These are phyloP conservation scores for Cercospora citrullina DNA, from an alignment of 2,329 filamentous ascomycete species.

Conservation along the genomic window DNA sequence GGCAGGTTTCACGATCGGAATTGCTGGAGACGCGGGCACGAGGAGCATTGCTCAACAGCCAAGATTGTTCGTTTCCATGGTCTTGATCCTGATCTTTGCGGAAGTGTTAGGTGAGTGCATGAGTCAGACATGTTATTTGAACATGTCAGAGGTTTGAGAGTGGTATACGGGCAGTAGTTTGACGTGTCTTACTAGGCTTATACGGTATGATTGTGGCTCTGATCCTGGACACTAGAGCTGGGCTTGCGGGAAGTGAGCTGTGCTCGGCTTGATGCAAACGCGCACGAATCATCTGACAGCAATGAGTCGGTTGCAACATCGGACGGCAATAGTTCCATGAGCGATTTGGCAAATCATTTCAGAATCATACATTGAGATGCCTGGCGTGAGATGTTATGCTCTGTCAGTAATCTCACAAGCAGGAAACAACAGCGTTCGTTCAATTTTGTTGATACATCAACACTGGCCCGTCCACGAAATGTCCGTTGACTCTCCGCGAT, in stretches of 20 bases:
- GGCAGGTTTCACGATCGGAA: constrained; percentile 24
- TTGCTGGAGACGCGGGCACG: constrained; percentile 21
- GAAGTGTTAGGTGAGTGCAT: constrained; percentile 20
- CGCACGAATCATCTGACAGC: not conserved
- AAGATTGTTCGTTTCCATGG: not conserved
- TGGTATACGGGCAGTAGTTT: not conserved
- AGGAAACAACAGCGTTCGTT: too few species aligned
- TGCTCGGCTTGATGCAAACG: not conserved
- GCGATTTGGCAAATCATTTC: too few species aligned
- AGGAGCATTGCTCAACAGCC: not conserved
- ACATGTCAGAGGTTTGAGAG: not conserved
- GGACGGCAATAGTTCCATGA: too few species aligned
- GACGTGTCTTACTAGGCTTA: constrained; percentile 11
- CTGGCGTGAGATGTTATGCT: too few species aligned
- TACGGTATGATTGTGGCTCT: constrained; percentile 23
- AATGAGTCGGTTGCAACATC: not conserved
- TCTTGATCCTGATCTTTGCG: constrained; percentile 25
- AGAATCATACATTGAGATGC: too few species aligned
- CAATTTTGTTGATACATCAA: too few species aligned
- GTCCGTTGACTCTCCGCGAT: too few species aligned
- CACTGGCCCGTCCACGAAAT: too few species aligned
- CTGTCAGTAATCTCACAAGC: too few species aligned
- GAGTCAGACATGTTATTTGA: constrained; percentile 7
- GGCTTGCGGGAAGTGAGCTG: constrained; percentile 5
- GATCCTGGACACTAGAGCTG: constrained; percentile 19